Evolutionary conservation across 176 grass and related monocot genomes (phyloP).

Genomic region (Urochloa ruziziensis): DNA sequence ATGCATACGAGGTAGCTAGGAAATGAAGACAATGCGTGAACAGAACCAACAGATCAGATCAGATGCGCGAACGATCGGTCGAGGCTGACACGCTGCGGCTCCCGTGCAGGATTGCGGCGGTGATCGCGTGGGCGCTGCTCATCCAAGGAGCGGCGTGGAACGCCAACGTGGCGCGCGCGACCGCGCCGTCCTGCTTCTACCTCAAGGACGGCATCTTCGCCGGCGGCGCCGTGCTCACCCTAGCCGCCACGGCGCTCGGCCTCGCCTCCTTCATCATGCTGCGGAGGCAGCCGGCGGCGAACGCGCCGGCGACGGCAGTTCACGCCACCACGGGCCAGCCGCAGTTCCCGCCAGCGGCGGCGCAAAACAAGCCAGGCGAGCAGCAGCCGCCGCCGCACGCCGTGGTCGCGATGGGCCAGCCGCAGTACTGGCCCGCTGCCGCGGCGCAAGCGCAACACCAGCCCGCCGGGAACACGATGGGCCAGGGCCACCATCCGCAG

Average conservation of each 20-base stretch:
- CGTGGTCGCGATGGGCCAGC: not conserved
- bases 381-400: not conserved
- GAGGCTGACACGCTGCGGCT: too few relatives aligned
- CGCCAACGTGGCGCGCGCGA: not conserved
- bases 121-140: constrained; percentile 6
- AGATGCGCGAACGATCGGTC: too few relatives aligned
- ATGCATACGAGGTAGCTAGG: too few relatives aligned
- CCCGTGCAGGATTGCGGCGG: not conserved
- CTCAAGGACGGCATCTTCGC: constrained; percentile 37
- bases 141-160: constrained; percentile 15
- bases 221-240: constrained; percentile 14
- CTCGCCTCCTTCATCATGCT: constrained; percentile 16
- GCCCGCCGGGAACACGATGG: not conserved
- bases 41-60: too few relatives aligned
- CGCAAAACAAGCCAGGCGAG: too few relatives aligned
- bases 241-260: constrained; percentile 28
- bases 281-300: not conserved
- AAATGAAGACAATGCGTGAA: too few relatives aligned
- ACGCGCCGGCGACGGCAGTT: not conserved
- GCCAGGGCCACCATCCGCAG: not conserved
- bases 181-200: not conserved
- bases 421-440: not conserved
- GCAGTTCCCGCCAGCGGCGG: too few relatives aligned
- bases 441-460: not conserved
- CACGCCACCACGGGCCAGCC: too few relatives aligned